Evolutionary conservation across 129 eudicot genomes (phyloP).

Genomic region (Calendula officinalis): DNA sequence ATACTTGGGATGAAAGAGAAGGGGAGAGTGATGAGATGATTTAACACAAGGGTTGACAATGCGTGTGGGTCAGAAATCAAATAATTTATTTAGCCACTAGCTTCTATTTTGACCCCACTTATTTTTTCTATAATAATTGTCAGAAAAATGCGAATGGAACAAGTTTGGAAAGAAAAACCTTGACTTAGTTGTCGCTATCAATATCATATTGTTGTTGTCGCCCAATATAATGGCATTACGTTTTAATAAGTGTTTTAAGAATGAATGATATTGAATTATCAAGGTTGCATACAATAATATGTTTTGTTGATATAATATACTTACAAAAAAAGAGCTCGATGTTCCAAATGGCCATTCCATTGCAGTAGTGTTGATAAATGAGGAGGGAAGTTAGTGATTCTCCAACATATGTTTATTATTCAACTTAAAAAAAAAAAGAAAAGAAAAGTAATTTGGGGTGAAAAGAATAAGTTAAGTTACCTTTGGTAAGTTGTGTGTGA

Average conservation of each 20-base stretch:
- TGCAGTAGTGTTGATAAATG: constrained; percentile 58
- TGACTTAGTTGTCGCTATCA: constrained; percentile 10
- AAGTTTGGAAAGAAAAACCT: constrained; percentile 12
- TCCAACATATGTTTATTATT: constrained; percentile 75
- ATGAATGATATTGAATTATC: constrained; percentile 20
- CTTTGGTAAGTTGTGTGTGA: constrained; percentile 80
- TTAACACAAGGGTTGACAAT: constrained; percentile 40
- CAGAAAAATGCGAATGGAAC: neutral
- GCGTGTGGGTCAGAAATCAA: constrained; percentile 37
- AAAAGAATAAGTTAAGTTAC: constrained; percentile 1
- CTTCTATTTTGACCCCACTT: constrained; percentile 8
- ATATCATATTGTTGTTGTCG: no score
- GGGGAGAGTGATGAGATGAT: constrained; percentile 44
- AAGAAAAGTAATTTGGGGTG: no score
- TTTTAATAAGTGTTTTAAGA: neutral
- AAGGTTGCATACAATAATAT: constrained; percentile 29
- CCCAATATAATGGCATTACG: no score
- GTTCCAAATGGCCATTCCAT: constrained; percentile 26
- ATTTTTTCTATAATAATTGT: neutral
- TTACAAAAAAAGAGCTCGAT: constrained; percentile 28
- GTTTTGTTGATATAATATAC: constrained; percentile 50
- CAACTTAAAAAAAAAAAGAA: constrained; percentile 39
- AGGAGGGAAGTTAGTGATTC: constrained; percentile 80
- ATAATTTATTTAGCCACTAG: constrained; percentile 35
- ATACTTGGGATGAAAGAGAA: no score